These are phyloP conservation scores for Verticillium isaacii DNA, from an alignment of 2,329 filamentous ascomycete species.

Conservation along the genomic window DNA sequence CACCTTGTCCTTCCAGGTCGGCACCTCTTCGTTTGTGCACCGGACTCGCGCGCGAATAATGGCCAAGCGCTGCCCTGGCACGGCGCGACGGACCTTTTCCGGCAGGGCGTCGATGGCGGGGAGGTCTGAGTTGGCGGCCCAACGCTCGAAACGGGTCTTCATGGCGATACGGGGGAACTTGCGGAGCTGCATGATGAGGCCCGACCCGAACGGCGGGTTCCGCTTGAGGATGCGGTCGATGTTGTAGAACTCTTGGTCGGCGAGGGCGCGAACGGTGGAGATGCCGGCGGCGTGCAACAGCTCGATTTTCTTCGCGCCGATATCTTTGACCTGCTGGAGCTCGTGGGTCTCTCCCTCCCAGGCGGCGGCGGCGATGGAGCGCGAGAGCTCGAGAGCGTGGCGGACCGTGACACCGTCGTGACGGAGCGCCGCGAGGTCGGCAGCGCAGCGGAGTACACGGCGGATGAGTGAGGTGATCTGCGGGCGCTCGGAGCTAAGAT, in stretches of 20 bases:
- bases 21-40: constrained; percentile 61
- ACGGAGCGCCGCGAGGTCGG: constrained; percentile 30
- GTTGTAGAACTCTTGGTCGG: constrained; percentile 58
- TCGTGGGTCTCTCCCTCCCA: constrained; percentile 79
- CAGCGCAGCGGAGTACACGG: constrained; percentile 28
- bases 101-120: neutral
- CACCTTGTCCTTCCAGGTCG: constrained; percentile 57
- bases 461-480: constrained; percentile 28
- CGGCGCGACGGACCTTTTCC: neutral
- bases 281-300: constrained; percentile 71
- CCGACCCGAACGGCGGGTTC: constrained; percentile 78
- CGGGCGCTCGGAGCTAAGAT: constrained; percentile 24
- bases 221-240: constrained; percentile 75
- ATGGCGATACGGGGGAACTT: constrained; percentile 56
- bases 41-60: constrained; percentile 63
- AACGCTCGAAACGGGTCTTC: neutral
- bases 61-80: constrained; percentile 36
- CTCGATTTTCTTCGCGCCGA: constrained; percentile 71
- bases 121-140: neutral
- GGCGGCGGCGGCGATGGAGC: constrained; percentile 67
- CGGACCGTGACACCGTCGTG: constrained; percentile 62
- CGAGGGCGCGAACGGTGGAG: constrained; percentile 65
- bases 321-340: constrained; percentile 74
- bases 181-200: constrained; percentile 58
- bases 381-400: constrained; percentile 70